Evolutionary conservation across 1,284 basidiomycete genomes (phyloP).

Genomic region (Phenoliferia sp.): DNA sequence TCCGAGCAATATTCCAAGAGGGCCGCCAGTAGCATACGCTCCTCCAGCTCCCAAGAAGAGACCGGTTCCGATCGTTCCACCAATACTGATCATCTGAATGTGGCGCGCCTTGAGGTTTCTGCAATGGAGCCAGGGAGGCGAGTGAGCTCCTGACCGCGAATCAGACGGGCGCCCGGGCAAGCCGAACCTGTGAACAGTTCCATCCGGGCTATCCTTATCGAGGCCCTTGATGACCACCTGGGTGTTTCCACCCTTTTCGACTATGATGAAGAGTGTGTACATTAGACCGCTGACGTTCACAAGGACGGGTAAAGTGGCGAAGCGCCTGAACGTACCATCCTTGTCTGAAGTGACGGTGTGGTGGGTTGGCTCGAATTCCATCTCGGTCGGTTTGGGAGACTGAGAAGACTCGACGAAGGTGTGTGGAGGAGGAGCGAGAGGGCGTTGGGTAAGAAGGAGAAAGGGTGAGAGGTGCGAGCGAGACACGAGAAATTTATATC

Average conservation of each 20-base stretch:
- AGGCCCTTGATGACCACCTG: background rate
- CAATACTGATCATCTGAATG: background rate
- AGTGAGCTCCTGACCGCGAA: background rate
- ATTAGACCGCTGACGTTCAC: background rate
- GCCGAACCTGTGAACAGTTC: background rate
- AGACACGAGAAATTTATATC: no score
- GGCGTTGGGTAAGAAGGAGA: no score
- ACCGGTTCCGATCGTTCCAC: conserved; percentile 41
- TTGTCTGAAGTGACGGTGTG: background rate
- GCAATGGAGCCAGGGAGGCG: background rate
- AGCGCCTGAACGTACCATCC: background rate
- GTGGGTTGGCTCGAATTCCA: background rate
- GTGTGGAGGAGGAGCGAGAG: no score
- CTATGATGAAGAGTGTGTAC: no score
- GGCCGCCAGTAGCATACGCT: conserved; percentile 40
- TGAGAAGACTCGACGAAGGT: no score
- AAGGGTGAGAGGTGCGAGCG: no score
- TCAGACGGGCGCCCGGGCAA: background rate
- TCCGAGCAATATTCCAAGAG: conserved; percentile 37
- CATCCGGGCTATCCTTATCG: background rate
- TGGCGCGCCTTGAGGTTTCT: conserved; percentile 3
- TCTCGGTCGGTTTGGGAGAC: background rate
- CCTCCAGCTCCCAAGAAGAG: conserved; percentile 30
- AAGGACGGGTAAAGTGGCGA: background rate
- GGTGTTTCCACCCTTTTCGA: background rate